Evolutionary conservation across 176 grass and related monocot species (phyloP), one percentile per base, ranked within the genome.

Genomic region (Oryza brachyantha): DNA sequence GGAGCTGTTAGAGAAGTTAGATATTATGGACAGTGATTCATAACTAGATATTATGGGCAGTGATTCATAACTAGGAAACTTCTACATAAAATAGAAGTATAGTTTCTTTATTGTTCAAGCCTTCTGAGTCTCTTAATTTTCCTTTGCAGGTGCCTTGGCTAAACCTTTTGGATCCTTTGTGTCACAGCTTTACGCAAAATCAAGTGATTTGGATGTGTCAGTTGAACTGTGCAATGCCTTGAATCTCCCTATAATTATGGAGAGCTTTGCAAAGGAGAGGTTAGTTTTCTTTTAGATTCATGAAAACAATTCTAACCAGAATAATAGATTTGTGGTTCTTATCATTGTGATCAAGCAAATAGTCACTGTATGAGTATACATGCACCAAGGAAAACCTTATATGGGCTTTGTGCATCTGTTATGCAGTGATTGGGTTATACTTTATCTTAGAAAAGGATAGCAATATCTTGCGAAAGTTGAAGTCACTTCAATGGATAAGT

Each of bases 151-250:
- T 80, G 73, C 77, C 79, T 64, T 57, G 40, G 83, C 92, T 16
- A 77, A 75, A 82, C 90, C 95, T 37, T 98, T 98, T 87, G 95
- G 95, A 85, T 98, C 95, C 66, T 98, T 92, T 87, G 77, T 90
- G 76, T 94, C 95, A 25, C 84, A 98, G 50, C 95, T 98, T 73
- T 98, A 94, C 69, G 86, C 85, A 29, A 98, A 94, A 81, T 92
- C 87, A 60, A 90, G 95, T 39, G 95, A 98, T 83, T 83, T 98
- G 84, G 95, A 98, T 88, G 73, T 98, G 64, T 98, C 95, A 43
- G 77, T 98, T 65, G 74, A 90, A 63, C 74, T 89, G 48, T 3
- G 40, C 13, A 76, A 35, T 81, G 19, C 14, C 28, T 83, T 36
- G 54, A 37, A 73, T 42, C 62, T 19, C 40, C 8, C 68, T 55